These are phyloP conservation scores for Tulasnella sp. DNA, from an alignment of 768 basidiomycete species.

Conservation along the genomic window DNA sequence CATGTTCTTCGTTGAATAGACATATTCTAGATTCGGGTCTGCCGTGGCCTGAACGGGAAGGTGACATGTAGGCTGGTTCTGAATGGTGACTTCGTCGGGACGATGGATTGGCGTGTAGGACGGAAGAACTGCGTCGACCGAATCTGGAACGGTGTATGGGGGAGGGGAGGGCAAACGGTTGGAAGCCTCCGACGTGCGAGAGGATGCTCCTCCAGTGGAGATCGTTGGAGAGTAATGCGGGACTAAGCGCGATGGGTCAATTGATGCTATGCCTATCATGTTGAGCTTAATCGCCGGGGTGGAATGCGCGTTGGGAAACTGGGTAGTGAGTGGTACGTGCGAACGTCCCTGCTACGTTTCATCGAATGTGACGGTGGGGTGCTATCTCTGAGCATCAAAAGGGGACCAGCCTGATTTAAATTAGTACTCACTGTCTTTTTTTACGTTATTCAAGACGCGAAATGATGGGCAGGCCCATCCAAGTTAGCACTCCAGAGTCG, in stretches of 20 bases:
- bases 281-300: neutral
- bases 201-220: neutral
- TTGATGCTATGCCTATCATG: neutral
- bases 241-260: neutral
- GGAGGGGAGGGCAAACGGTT: neutral
- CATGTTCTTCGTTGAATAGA: constrained; percentile 3
- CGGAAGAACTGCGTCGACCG: neutral
- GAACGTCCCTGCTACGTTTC: neutral
- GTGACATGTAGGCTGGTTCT: neutral
- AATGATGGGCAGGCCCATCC: neutral
- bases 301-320: neutral
- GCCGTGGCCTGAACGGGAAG: neutral
- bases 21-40: neutral
- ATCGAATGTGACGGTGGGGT: neutral
- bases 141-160: neutral
- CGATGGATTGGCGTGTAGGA: neutral
- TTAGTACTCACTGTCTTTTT: neutral
- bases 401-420: neutral
- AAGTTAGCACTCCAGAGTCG: neutral
- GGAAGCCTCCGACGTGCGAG: neutral
- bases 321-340: neutral
- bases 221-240: neutral
- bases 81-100: neutral
- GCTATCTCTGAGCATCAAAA: neutral
- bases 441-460: neutral